Conservation (phyloP, 352 stramenopile genomes). For the Globisporangium nagaii region DNA sequence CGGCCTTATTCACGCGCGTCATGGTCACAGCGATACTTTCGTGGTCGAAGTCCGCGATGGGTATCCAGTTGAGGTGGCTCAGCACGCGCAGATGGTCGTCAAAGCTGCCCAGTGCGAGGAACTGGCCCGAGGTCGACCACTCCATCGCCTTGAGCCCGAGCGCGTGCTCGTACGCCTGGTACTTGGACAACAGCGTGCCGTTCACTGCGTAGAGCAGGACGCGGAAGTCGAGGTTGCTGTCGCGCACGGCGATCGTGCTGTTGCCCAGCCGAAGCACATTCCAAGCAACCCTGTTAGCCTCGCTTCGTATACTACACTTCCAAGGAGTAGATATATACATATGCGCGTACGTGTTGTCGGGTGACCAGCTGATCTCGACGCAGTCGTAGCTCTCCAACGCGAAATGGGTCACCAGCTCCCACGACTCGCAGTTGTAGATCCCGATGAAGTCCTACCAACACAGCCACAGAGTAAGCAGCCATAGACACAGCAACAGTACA, state of each 20-base stretch:
- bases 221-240: conserved; percentile 71
- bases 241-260: conserved; percentile 59
- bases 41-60: conserved; percentile 70
- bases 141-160: conserved; percentile 64
- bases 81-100: conserved; percentile 74
- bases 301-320: too few species aligned
- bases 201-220: conserved; percentile 68
- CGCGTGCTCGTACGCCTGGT: conserved; percentile 78
- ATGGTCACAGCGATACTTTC: conserved; percentile 41
- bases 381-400: conserved; percentile 77
- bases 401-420: conserved; percentile 71
- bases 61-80: conserved; percentile 75
- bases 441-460: conserved; percentile 55
- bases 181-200: conserved; percentile 57
- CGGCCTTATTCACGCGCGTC: conserved; percentile 37
- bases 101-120: conserved; percentile 73
- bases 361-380: conserved; percentile 60
- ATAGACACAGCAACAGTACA: not conserved
- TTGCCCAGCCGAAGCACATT: conserved; percentile 3
- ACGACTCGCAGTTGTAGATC: conserved; percentile 69
- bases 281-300: too few species aligned
- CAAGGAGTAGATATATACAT: not conserved
- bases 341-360: conserved; percentile 54
- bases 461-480: not conserved
- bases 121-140: conserved; percentile 77